phyloP scores from a whole-genome alignment of 352 stramenopile species.

The Thalassiosira hispida region DNA sequence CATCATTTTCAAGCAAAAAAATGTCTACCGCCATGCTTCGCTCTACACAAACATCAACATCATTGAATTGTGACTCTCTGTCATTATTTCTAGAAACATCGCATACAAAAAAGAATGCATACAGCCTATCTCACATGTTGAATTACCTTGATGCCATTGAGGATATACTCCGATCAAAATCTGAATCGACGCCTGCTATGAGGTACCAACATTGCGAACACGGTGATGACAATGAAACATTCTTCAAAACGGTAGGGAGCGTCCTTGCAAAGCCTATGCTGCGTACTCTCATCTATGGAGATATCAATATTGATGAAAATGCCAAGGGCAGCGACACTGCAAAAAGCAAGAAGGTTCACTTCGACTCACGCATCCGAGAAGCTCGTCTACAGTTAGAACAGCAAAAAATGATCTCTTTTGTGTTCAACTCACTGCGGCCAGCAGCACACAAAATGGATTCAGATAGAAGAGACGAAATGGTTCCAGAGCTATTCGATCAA shows the following conservation, averaged over 20 bases:
- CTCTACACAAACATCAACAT: background rate
- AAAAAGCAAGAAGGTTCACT: conserved; percentile 19
- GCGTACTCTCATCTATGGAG: conserved; percentile 38
- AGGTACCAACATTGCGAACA: conserved; percentile 27
- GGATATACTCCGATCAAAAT: background rate
- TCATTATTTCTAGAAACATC: background rate
- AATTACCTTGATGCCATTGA: conserved; percentile 28
- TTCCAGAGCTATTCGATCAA: conserved; percentile 21
- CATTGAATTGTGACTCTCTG: background rate
- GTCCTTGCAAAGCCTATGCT: conserved; percentile 42
- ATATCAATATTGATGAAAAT: background rate
- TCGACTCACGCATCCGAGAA: conserved; percentile 42
- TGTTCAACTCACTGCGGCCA: conserved; percentile 27
- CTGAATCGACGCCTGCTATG: background rate
- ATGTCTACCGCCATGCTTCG: background rate
- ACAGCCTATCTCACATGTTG: conserved; percentile 15
- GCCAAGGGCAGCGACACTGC: background rate
- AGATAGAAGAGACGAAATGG: conserved; percentile 8
- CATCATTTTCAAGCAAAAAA: background rate
- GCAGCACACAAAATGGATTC: conserved; percentile 20
- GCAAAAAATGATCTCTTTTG: conserved; percentile 29
- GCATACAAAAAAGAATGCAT: background rate
- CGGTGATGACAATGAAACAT: conserved; percentile 23
- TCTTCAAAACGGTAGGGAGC: conserved; percentile 32
- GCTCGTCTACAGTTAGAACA: conserved; percentile 24